Evolutionary conservation across 176 grass and related monocot species (phyloP).

Genomic region (Olyra latifolia): DNA sequence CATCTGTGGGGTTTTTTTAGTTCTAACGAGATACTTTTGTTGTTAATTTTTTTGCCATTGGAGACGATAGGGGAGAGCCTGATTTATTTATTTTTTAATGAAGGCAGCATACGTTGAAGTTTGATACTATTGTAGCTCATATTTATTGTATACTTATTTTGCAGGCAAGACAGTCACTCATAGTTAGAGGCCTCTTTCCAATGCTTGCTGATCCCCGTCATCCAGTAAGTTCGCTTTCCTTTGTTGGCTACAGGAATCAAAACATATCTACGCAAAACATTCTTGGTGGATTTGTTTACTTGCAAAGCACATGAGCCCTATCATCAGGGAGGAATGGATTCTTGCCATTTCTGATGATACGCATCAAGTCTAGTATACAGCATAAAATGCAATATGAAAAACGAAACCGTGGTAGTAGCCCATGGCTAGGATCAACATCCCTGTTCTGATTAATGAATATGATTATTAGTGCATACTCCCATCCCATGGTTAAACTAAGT

Average conservation of each 20-base stretch:
- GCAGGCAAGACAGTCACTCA: conserved; percentile 96
- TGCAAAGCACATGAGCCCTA: not conserved
- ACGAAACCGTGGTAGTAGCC: not conserved
- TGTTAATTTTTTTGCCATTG: not conserved
- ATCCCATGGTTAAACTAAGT: not conserved
- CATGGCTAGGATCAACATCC: conserved; percentile 1
- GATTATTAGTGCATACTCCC: not conserved
- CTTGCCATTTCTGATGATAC: not conserved
- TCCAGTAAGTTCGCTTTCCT: conserved; percentile 63
- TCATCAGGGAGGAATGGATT: not conserved
- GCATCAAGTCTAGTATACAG: not conserved
- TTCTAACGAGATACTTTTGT: not conserved
- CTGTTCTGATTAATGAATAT: not conserved
- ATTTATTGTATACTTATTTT: conserved; percentile 21
- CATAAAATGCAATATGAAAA: conserved; percentile 5
- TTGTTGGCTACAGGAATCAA: not conserved
- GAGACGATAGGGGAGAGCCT: not conserved
- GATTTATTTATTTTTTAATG: not conserved
- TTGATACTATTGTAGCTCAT: conserved; percentile 20
- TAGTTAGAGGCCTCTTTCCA: conserved; percentile 97
- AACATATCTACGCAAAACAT: not conserved
- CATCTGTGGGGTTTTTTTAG: not conserved
- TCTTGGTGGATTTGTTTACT: not conserved
- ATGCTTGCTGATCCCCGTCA: conserved; percentile 98
- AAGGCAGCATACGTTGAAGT: not conserved